Base-by-base conservation (phyloP, 495 filamentous ascomycete species). In the Tuber indicum region DNA sequence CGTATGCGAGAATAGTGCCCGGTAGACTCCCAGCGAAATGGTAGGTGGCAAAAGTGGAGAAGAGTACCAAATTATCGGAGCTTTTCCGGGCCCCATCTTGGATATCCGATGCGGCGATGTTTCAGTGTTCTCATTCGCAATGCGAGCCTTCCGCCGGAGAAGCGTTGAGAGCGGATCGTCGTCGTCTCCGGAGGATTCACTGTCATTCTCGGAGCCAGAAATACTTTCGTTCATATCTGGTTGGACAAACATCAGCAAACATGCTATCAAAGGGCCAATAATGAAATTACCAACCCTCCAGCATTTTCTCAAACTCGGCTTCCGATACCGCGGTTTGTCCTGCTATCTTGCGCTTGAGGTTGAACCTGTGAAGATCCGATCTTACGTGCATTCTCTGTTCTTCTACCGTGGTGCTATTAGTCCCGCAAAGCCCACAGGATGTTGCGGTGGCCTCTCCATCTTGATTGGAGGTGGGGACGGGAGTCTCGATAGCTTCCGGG, bases 281-380 rank as follows among this genome's bases (percentile, higher is more conserved):
- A 8, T 36, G 58, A 7, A 26, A 8, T 36, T 66, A 73, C 69
- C 58, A 81, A 83, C 85, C 84, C 26, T 90, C 93, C 17, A 98
- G 86, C 19, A 98, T 88, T 82, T 91, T 92, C 80, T 93, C 91
- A 75, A 98, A 98, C 70, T 97, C 92, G 17, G 81, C 79, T 75
- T 98, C 96, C 17, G 89, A 88, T 1, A 97, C 90, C 0, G 90
- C 86, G 17, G 86, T 86, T 70, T 86, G 87, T 0, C 92, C 93
- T 74, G 91, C 88, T 47, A 97, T 84, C 85, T 92, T 95, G 82
- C 92, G 93, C 84, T 97, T 98, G 72, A 98, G 84, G 83, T 99
- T 99, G 84, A 97, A 98, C 74, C 91, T 88, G 84, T 99, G 96
- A 71, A 95, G 87, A 84, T 99, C 96, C n/a, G 94, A 97, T 74